Conservation (phyloP, 2,329 filamentous ascomycete species). For the Uncinocarpus reesii region DNA sequence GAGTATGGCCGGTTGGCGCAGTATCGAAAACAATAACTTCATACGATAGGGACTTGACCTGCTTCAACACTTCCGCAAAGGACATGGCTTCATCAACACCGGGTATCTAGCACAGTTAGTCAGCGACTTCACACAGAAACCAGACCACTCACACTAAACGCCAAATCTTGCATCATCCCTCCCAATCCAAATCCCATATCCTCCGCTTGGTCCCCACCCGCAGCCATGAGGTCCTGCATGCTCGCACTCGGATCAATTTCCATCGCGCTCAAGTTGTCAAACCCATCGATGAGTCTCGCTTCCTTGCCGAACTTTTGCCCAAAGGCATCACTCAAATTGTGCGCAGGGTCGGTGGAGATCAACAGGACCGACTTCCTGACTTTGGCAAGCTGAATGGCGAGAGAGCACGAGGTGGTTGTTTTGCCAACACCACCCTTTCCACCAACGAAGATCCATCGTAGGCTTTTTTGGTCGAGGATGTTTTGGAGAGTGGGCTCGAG, state of each 20-base stretch:
- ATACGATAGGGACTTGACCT: slow-evolving; percentile 97
- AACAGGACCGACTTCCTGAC: slow-evolving; percentile 91
- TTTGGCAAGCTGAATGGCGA: slow-evolving; percentile 93
- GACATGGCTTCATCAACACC: slow-evolving; percentile 99
- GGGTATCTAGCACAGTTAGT: slow-evolving; percentile 57
- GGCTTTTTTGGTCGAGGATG: slow-evolving; percentile 85
- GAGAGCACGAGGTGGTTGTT: slow-evolving; percentile 97
- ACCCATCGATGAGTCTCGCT: slow-evolving; percentile 81
- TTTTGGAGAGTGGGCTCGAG: slow-evolving; percentile 90
- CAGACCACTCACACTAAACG: slow-evolving; percentile 63
- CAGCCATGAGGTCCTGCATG: slow-evolving; percentile 85
- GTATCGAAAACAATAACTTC: slow-evolving; percentile 99
- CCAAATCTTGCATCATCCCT: slow-evolving; percentile 97
- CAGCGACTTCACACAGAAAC: slow-evolving; percentile 10
- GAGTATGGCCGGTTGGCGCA: slow-evolving; percentile 91
- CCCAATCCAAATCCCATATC: slow-evolving; percentile 67
- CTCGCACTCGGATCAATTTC: slow-evolving; percentile 98
- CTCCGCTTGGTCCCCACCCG: slow-evolving; percentile 52
- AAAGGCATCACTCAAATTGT: slow-evolving; percentile 96
- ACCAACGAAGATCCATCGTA: slow-evolving; percentile 98
- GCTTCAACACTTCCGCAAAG: slow-evolving; percentile 96
- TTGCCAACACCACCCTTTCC: slow-evolving; percentile 98
- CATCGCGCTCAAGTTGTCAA: slow-evolving; percentile 92
- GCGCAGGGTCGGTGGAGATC: slow-evolving; percentile 95
- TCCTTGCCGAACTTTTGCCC: slow-evolving; percentile 99